Conservation (phyloP, 495 filamentous ascomycete species). For the Aspergillus nidulans region DNA sequence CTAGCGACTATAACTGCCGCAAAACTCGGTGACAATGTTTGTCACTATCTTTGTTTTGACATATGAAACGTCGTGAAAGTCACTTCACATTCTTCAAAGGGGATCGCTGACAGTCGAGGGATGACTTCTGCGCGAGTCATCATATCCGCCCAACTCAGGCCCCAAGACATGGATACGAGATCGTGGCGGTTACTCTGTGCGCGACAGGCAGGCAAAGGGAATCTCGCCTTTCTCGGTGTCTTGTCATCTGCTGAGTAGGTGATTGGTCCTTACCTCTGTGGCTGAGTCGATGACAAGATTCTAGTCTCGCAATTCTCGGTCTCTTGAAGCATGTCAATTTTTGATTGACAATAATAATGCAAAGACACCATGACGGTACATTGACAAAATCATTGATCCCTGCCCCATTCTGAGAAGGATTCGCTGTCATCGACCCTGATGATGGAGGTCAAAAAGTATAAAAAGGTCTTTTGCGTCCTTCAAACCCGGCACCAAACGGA, state of each 20-base stretch:
- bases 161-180: background rate
- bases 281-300: background rate
- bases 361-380: no score
- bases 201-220: background rate
- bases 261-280: slow-evolving; percentile 5
- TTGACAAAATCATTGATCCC: no score
- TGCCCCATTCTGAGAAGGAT: no score
- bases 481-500: background rate
- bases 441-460: background rate
- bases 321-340: background rate
- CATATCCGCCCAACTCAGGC: background rate
- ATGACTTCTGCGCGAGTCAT: background rate
- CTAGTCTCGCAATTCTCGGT: slow-evolving; percentile 8
- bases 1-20: background rate
- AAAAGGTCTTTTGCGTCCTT: background rate
- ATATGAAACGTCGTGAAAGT: background rate
- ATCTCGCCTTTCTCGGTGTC: slow-evolving; percentile 12
- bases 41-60: background rate
- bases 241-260: background rate
- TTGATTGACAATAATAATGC: slow-evolving; percentile 8
- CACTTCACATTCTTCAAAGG: background rate
- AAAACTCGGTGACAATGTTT: background rate
- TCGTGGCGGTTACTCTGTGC: slow-evolving; percentile 1
- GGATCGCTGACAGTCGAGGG: background rate
- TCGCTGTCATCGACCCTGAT: no score